Base-by-base conservation (phyloP, 2,329 filamentous ascomycete genomes). In the Chaetoscypha palmicola region DNA sequence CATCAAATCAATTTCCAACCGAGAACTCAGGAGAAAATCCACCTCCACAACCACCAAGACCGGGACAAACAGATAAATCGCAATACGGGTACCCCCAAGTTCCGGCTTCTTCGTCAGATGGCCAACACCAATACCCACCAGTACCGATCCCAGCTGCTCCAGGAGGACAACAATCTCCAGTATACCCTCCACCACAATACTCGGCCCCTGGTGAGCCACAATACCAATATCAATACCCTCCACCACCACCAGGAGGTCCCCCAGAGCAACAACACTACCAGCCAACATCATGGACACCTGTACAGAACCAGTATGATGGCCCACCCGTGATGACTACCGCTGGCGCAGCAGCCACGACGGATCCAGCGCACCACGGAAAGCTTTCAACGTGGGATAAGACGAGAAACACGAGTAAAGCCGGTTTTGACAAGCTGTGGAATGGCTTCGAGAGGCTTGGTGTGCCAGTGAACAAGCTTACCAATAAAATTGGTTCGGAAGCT, bases 401-500 rank as follows among this genome's bases (percentile, higher is more conserved):
- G 4, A 34, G 17, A 34, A 17, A 16, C 10, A 34, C 12, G 14
- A 17, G 32, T 17, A 34, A 84, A 61, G 74, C 74, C 47, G 79
- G 82, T 49, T 88, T 88, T 61, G 83, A 89, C 64, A 86, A 84
- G 61, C 74, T 81, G 45, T 89, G 81, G 72, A 71, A 71, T 38
- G 73, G 73, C 48, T 72, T 81, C 45, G 81, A 86, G 66, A 85
- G 83, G 58, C 62, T 72, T 9, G 83, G 84, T 44, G 72, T 74
- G 2, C 87, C 88, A 2, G 81, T 94, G 59, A 94, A 94, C 62
- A 80, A 75, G 46, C 65, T 94, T 20, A 87, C 83, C 11, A 88
- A 94, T 66, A 87, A 83, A 64, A 71, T 94, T 33, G 88, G 88
- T 41, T 75, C 75, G 22, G 87, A 92, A 61, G 81, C 84, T 21